Evolutionary conservation across 495 filamentous ascomycete species (phyloP).

Genomic region (Annulohypoxylon stygium): DNA sequence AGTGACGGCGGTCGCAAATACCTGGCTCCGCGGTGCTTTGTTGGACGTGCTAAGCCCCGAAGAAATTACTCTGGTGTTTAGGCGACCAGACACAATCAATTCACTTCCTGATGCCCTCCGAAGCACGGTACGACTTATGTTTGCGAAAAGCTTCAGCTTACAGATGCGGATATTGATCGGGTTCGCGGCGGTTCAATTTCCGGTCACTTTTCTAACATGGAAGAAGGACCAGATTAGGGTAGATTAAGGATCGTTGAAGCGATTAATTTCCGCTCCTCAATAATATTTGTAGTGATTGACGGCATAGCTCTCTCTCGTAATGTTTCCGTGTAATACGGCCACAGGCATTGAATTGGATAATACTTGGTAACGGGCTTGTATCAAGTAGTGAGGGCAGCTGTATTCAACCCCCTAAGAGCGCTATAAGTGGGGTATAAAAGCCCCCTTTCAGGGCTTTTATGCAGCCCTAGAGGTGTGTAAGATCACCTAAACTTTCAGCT

Average conservation of each 20-base stretch:
- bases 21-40: background rate
- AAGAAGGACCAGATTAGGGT: background rate
- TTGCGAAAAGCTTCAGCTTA: background rate
- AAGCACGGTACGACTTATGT: background rate
- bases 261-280: background rate
- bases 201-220: background rate
- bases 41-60: background rate
- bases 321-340: too few relatives aligned
- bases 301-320: too few relatives aligned
- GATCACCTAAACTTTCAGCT: background rate
- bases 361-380: too few relatives aligned
- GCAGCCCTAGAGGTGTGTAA: too few relatives aligned
- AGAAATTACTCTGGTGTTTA: background rate
- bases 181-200: conserved; percentile 1
- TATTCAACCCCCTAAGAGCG: background rate
- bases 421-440: background rate
- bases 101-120: background rate
- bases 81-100: background rate
- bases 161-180: background rate
- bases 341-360: too few relatives aligned
- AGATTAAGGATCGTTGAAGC: background rate
- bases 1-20: background rate
- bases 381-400: too few relatives aligned
- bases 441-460: background rate
- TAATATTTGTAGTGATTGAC: too few relatives aligned